phyloP scores from a whole-genome alignment of 1,139 yeast genomes.

The Lodderomyces beijingensis region DNA sequence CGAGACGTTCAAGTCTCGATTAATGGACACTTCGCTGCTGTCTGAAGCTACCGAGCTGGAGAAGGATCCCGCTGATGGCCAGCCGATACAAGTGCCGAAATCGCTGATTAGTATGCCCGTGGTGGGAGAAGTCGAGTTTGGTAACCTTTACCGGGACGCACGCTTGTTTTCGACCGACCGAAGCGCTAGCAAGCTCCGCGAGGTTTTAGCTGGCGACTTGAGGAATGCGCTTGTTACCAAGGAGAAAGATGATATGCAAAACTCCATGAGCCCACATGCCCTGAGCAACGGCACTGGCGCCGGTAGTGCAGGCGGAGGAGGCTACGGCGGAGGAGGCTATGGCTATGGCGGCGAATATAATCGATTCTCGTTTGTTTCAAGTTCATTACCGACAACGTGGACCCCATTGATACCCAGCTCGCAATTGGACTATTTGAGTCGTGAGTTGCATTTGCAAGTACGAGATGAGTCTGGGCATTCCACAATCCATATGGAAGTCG shows the following conservation, averaged over 20 bases:
- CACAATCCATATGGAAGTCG: slow-evolving; percentile 14
- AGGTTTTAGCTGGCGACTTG: not conserved
- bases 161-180: not conserved
- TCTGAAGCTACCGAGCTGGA: slow-evolving; percentile 3
- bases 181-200: not conserved
- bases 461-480: slow-evolving; percentile 28
- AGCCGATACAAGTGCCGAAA: slow-evolving; percentile 4
- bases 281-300: not conserved
- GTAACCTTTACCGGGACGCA: not conserved
- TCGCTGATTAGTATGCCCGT: slow-evolving; percentile 15
- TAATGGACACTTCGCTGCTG: slow-evolving; percentile 13
- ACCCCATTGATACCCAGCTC: slow-evolving; percentile 29
- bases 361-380: slow-evolving; percentile 24
- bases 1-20: slow-evolving; percentile 28
- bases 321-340: too few relatives aligned
- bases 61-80: slow-evolving; percentile 1
- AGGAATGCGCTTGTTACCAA: slow-evolving; percentile 16
- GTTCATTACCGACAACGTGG: slow-evolving; percentile 41
- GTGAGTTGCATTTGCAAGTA: slow-evolving; percentile 21
- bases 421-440: slow-evolving; percentile 20
- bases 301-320: slow-evolving; percentile 7
- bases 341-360: too few relatives aligned
- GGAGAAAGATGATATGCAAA: slow-evolving; percentile 23
- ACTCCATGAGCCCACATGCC: slow-evolving; percentile 16
- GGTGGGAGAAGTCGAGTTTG: slow-evolving; percentile 24